phyloP scores from a whole-genome alignment of 2,329 filamentous ascomycete species.

The Arthrobotrys sinensis region DNA sequence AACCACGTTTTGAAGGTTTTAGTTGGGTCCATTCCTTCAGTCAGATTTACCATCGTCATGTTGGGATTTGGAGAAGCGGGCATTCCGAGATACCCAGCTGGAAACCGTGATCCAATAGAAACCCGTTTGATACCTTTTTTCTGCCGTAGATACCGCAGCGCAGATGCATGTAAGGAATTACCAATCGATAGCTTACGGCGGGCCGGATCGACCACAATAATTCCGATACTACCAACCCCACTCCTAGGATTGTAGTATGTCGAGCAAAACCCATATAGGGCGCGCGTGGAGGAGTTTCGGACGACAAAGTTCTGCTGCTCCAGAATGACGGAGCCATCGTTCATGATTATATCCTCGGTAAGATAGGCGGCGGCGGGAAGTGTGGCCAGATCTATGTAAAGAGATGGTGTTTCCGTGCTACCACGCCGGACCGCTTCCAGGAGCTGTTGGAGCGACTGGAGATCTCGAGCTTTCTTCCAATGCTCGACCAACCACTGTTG shows the following conservation, averaged over 20 bases:
- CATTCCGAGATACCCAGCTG: constrained; percentile 43
- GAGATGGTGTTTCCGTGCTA: constrained; percentile 62
- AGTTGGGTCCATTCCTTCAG: constrained; percentile 35
- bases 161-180: constrained; percentile 87
- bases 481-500: constrained; percentile 65
- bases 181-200: constrained; percentile 92
- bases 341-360: constrained; percentile 61
- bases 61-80: constrained; percentile 39
- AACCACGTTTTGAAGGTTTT: constrained; percentile 56
- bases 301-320: constrained; percentile 64
- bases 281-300: constrained; percentile 63
- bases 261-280: constrained; percentile 64
- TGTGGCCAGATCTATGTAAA: constrained; percentile 62
- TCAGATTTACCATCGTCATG: constrained; percentile 44
- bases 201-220: constrained; percentile 89
- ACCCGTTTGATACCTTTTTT: constrained; percentile 79
- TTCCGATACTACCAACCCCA: constrained; percentile 82
- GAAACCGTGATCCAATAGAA: constrained; percentile 84
- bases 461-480: constrained; percentile 64
- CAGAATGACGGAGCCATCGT: constrained; percentile 47
- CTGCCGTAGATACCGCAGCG: constrained; percentile 80
- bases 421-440: constrained; percentile 62
- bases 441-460: constrained; percentile 64
- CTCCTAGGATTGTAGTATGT: constrained; percentile 73
- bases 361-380: constrained; percentile 63